These are phyloP conservation scores for Arthrobotrys conoides DNA, from an alignment of 2,329 filamentous ascomycete species.

Conservation along the genomic window DNA sequence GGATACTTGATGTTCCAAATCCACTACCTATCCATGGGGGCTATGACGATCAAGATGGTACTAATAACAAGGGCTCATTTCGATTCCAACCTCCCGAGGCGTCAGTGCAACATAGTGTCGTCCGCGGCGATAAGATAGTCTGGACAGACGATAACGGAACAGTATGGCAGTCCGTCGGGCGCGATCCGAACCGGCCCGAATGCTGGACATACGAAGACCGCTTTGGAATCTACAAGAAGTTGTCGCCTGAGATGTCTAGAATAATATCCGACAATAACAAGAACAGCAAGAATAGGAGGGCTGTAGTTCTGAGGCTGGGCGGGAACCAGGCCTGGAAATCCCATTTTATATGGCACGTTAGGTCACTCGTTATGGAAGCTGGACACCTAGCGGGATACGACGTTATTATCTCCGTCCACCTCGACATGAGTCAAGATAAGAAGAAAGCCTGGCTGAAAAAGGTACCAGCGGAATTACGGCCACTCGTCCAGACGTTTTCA, in stretches of 20 bases:
- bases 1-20: background rate
- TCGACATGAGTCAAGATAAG: constrained; percentile 1
- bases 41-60: background rate
- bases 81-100: constrained; percentile 35
- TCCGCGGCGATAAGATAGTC: constrained; percentile 44
- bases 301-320: constrained; percentile 28
- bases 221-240: constrained; percentile 31
- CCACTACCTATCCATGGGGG: background rate
- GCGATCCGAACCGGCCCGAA: constrained; percentile 31
- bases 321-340: constrained; percentile 27
- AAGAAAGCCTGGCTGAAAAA: constrained; percentile 21
- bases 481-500: constrained; percentile 36
- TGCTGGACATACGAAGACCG: constrained; percentile 57
- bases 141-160: constrained; percentile 42
- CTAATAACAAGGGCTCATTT: background rate
- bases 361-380: constrained; percentile 45
- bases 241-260: background rate
- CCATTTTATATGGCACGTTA: constrained; percentile 29
- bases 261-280: constrained; percentile 41
- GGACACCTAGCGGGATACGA: constrained; percentile 40
- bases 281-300: constrained; percentile 17
- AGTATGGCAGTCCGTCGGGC: constrained; percentile 52
- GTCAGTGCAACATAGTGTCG: constrained; percentile 37
- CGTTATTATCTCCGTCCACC: constrained; percentile 41
- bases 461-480: constrained; percentile 27